Conservation (phyloP, 2,329 filamentous ascomycete genomes). For the Amesomyces nigricolor region DNA sequence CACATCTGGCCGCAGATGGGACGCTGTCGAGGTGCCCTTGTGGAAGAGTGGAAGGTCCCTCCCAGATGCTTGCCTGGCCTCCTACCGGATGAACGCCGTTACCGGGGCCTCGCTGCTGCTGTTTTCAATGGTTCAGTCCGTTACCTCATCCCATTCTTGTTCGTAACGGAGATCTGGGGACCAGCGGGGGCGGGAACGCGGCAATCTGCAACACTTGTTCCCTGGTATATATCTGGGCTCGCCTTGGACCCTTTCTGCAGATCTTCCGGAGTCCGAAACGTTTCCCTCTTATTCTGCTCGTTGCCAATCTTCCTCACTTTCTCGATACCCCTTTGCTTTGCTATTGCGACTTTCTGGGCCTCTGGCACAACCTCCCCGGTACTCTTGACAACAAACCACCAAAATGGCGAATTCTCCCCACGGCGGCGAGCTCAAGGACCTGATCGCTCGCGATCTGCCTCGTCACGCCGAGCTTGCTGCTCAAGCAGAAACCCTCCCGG, state of each 20-base stretch:
- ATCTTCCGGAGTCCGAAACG: neutral
- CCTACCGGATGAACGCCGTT: constrained; percentile 14
- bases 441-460: constrained; percentile 86
- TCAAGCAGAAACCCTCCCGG: constrained; percentile 82
- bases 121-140: constrained; percentile 5
- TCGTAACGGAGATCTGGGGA: constrained; percentile 11
- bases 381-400: constrained; percentile 2
- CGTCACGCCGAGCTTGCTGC: constrained; percentile 70
- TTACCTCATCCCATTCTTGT: neutral
- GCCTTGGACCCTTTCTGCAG: neutral
- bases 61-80: neutral
- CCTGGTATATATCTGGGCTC: constrained; percentile 7
- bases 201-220: constrained; percentile 7
- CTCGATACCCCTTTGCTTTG: neutral
- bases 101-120: constrained; percentile 13
- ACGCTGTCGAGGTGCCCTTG: neutral
- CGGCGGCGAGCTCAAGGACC: constrained; percentile 95
- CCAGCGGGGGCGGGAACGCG: constrained; percentile 17
- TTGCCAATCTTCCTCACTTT: neutral
- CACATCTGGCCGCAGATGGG: neutral
- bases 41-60: neutral
- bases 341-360: neutral
- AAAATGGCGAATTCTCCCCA: constrained; percentile 68
- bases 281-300: neutral
- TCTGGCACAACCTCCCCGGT: neutral